A percentile compares a stretch with the other conserved stretches of the same genome.
phyloP scores from a whole-genome alignment of 352 stramenopile genomes.

The Globisporangium alternatum region DNA sequence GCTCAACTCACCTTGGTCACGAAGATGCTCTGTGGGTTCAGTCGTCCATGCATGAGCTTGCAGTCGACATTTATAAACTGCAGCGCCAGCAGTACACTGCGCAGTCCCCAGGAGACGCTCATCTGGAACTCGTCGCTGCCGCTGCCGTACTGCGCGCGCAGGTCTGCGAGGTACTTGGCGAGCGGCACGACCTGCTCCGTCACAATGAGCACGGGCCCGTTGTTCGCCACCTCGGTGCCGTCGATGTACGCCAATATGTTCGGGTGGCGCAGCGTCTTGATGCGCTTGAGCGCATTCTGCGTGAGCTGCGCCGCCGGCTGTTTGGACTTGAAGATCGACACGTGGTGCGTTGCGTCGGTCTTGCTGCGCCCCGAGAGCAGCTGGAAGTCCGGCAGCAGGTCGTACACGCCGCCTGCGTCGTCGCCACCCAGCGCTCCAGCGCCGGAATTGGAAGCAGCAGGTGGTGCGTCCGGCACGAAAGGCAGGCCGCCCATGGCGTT shows the following conservation, averaged over 20 bases:
- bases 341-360: constrained; percentile 60
- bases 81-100: constrained; percentile 90
- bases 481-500: constrained; percentile 71
- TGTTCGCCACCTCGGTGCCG: constrained; percentile 67
- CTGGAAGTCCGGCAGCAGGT: constrained; percentile 72
- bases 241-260: constrained; percentile 91
- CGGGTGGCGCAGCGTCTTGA: constrained; percentile 94
- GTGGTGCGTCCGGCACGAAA: constrained; percentile 46
- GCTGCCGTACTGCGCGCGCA: constrained; percentile 58
- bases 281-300: constrained; percentile 90
- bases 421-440: constrained; percentile 8
- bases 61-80: constrained; percentile 94
- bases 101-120: constrained; percentile 91
- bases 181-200: constrained; percentile 93
- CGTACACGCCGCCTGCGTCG: constrained; percentile 47
- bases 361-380: constrained; percentile 88
- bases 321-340: constrained; percentile 93
- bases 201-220: constrained; percentile 91
- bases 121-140: constrained; percentile 73
- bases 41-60: constrained; percentile 91
- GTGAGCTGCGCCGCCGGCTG: constrained; percentile 72
- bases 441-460: not conserved
- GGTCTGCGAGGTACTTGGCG: constrained; percentile 81
- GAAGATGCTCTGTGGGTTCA: constrained; percentile 91
- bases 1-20: constrained; percentile 79